A percentile compares a stretch with the other conserved stretches of the same genome.
Evolutionary conservation across 2,329 filamentous ascomycete species (phyloP).

Genomic region (Botrytis elliptica): DNA sequence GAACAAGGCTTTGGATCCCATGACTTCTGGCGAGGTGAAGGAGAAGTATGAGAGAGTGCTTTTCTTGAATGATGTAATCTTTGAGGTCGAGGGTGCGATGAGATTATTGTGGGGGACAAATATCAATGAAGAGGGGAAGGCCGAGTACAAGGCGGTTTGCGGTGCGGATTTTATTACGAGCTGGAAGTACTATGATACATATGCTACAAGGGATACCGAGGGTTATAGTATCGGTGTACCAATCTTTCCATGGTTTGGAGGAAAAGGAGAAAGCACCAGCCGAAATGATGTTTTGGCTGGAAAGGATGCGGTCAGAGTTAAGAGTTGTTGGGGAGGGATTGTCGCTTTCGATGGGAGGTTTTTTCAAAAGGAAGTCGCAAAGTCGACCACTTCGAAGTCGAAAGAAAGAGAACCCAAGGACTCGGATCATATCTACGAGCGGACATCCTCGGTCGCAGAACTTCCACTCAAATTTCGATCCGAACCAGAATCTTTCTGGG

Average conservation of each 20-base stretch:
- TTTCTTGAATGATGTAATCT: constrained; percentile 66
- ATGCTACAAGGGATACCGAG: constrained; percentile 66
- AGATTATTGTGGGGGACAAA: constrained; percentile 63
- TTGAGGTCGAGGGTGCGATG: constrained; percentile 51
- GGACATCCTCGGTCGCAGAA: not conserved
- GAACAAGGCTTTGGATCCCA: constrained; percentile 65
- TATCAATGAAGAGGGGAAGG: constrained; percentile 47
- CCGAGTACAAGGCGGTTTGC: constrained; percentile 66
- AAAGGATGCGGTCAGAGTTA: constrained; percentile 64
- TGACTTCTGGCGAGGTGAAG: constrained; percentile 47
- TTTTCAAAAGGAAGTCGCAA: constrained; percentile 46
- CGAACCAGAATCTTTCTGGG: constrained; percentile 58
- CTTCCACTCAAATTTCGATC: constrained; percentile 49
- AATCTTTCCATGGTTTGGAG: constrained; percentile 67
- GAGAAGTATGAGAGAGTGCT: constrained; percentile 55
- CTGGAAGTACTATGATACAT: constrained; percentile 71
- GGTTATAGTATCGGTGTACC: constrained; percentile 63
- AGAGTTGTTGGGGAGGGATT: constrained; percentile 78
- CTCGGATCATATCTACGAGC: constrained; percentile 24
- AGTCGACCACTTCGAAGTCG: not conserved
- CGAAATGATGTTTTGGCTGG: constrained; percentile 62
- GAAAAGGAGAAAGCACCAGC: constrained; percentile 51
- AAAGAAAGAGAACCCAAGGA: not conserved
- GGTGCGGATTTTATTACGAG: constrained; percentile 68
- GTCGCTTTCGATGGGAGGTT: constrained; percentile 62